These are phyloP conservation scores for Arabidopsis lyrata DNA, from an alignment of 441 rosid species.

Conservation along the genomic window DNA sequence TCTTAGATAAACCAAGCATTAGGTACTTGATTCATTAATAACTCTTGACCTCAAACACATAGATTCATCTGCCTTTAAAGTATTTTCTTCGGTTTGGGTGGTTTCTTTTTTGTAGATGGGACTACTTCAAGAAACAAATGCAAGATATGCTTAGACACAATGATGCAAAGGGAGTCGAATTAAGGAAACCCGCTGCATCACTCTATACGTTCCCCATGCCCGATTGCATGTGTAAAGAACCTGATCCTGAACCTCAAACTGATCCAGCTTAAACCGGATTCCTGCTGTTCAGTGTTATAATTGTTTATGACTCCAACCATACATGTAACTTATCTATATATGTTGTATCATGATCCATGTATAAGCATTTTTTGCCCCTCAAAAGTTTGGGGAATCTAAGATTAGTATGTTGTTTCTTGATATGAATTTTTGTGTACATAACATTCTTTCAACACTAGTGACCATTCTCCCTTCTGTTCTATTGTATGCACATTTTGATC, in stretches of 20 bases:
- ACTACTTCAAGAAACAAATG: slow-evolving; percentile 80
- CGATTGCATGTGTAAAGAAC: slow-evolving; percentile 88
- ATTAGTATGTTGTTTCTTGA: not conserved
- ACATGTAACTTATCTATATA: slow-evolving; percentile 41
- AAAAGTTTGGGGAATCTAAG: slow-evolving; percentile 23
- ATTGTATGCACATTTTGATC: not conserved
- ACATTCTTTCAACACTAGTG: slow-evolving; percentile 23
- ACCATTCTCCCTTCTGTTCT: not conserved
- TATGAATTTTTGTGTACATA: slow-evolving; percentile 38
- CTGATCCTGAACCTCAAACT: slow-evolving; percentile 41
- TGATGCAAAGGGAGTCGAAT: slow-evolving; percentile 75
- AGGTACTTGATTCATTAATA: slow-evolving; percentile 51
- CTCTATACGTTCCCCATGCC: slow-evolving; percentile 95
- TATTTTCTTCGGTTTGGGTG: slow-evolving; percentile 1
- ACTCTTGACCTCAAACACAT: not conserved
- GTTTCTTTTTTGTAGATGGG: slow-evolving; percentile 62
- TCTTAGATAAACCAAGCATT: slow-evolving; percentile 75
- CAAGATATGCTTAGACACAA: slow-evolving; percentile 78
- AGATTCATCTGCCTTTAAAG: slow-evolving; percentile 2
- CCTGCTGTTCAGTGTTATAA: slow-evolving; percentile 19
- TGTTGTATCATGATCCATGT: slow-evolving; percentile 34
- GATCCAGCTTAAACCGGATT: slow-evolving; percentile 6
- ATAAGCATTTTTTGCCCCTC: not conserved
- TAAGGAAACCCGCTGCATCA: slow-evolving; percentile 72
- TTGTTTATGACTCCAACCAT: slow-evolving; percentile 30